These are phyloP conservation scores for Triangularia verruculosa DNA, from an alignment of 2,329 filamentous ascomycete species.

Conservation along the genomic window DNA sequence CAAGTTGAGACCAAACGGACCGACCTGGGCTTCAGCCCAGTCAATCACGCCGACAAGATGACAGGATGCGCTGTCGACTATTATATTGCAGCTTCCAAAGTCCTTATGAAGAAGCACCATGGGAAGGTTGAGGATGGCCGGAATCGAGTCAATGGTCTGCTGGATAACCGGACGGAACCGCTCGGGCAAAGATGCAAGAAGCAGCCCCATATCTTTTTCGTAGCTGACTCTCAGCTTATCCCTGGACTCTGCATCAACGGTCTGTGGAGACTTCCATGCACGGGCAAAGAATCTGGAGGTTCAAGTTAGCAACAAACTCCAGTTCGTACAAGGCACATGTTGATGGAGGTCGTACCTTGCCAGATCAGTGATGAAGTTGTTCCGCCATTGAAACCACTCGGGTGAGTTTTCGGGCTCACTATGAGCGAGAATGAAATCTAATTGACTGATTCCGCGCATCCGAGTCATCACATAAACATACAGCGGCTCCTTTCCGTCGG, in stretches of 20 bases:
- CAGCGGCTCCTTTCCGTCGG: conserved; percentile 36
- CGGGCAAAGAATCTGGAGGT: conserved; percentile 42
- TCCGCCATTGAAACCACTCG: conserved; percentile 33
- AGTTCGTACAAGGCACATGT: no score
- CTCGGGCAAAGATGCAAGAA: conserved; percentile 34
- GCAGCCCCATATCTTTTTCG: conserved; percentile 32
- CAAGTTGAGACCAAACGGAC: conserved; percentile 41
- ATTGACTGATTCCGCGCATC: conserved; percentile 35
- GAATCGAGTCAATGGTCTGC: conserved; percentile 32
- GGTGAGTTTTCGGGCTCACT: conserved; percentile 35
- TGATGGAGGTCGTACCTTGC: conserved; percentile 29
- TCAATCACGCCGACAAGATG: conserved; percentile 41
- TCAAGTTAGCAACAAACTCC: no score
- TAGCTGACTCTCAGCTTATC: conserved; percentile 29
- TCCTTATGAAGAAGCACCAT: conserved; percentile 41
- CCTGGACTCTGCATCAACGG: conserved; percentile 29
- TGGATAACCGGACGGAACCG: conserved; percentile 36
- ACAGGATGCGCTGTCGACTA: conserved; percentile 38
- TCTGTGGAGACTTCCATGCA: conserved; percentile 37
- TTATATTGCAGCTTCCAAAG: conserved; percentile 39
- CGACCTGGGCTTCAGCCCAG: conserved; percentile 40
- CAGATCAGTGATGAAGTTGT: conserved; percentile 36
- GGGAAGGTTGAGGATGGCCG: conserved; percentile 34
- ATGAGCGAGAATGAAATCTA: conserved; percentile 38
- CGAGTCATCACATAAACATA: conserved; percentile 38